Evolutionary conservation across 306 rosid genomes (phyloP).

Genomic region (Pyrus pyrifolia): DNA sequence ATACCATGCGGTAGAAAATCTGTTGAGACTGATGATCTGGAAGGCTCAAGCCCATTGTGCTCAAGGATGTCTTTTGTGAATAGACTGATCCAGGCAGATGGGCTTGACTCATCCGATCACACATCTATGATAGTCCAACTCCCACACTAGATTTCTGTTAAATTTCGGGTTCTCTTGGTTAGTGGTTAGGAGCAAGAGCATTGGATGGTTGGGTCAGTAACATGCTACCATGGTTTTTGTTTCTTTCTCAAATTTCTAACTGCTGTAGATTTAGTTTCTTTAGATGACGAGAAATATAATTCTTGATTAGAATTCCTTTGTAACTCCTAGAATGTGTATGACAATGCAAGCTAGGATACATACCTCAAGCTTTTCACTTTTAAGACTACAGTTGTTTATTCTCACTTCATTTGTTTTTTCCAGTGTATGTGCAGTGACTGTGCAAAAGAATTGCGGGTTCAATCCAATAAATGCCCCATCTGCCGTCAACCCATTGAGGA

Average conservation of each 20-base stretch:
- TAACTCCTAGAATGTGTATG: not conserved
- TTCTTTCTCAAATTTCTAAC: not conserved
- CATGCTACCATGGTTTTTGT: not conserved
- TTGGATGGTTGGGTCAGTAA: not conserved
- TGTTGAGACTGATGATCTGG: not conserved
- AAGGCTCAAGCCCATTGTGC: slow-evolving; percentile 1
- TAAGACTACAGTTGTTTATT: slow-evolving; percentile 7
- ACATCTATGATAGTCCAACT: not conserved
- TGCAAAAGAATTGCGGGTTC: slow-evolving; percentile 71
- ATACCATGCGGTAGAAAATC: not conserved
- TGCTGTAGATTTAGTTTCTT: not conserved
- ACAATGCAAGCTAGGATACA: not conserved
- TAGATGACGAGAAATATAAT: not conserved
- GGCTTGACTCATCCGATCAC: slow-evolving; percentile 6
- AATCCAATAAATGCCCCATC: slow-evolving; percentile 81
- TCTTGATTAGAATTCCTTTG: not conserved
- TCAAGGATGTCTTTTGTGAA: not conserved
- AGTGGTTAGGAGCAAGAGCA: not conserved
- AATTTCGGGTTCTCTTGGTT: slow-evolving; percentile 1
- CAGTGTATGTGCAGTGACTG: slow-evolving; percentile 92
- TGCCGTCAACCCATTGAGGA: slow-evolving; percentile 84
- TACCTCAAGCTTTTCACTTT: not conserved
- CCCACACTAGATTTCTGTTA: slow-evolving; percentile 4
- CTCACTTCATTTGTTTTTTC: slow-evolving; percentile 14
- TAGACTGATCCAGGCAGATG: not conserved